phyloP scores from a whole-genome alignment of 768 basidiomycete species.

The Imleria badia region DNA sequence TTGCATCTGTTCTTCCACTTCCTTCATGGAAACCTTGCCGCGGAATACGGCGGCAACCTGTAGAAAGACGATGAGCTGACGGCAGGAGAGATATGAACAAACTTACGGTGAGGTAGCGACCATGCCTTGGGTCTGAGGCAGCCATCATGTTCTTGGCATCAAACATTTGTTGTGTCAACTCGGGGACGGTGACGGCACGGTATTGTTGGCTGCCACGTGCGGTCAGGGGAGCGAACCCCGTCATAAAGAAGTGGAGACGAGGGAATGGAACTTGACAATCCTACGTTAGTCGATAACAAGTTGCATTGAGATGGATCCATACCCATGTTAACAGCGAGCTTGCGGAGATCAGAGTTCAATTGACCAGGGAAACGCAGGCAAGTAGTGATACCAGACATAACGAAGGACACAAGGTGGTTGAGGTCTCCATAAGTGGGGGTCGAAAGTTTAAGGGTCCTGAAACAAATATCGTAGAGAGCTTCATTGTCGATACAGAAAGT shows the following conservation, averaged over 20 bases:
- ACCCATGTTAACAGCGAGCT: slow-evolving; percentile 99
- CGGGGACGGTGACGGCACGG: slow-evolving; percentile 95
- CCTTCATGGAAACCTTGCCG: slow-evolving; percentile 99
- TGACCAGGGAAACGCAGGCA: slow-evolving; percentile 99
- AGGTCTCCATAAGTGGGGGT: slow-evolving; percentile 97
- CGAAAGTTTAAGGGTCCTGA: slow-evolving; percentile 94
- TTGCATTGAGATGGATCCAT: slow-evolving; percentile 24
- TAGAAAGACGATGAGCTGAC: background rate
- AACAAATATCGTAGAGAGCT: slow-evolving; percentile 98
- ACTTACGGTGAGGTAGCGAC: slow-evolving; percentile 92
- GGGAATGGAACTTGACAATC: slow-evolving; percentile 81
- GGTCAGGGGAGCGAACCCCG: slow-evolving; percentile 92
- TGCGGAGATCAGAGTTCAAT: slow-evolving; percentile 97
- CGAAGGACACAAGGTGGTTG: slow-evolving; percentile 95
- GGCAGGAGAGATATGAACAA: background rate
- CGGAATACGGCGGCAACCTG: slow-evolving; percentile 96
- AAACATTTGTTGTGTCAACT: slow-evolving; percentile 99
- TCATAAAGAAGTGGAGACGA: slow-evolving; percentile 99
- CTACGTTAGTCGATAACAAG: slow-evolving; percentile 1
- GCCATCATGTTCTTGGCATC: slow-evolving; percentile 99
- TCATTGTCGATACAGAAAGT: slow-evolving; percentile 99
- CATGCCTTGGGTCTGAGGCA: slow-evolving; percentile 94
- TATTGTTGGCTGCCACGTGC: slow-evolving; percentile 93
- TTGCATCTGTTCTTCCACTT: slow-evolving; percentile 99
- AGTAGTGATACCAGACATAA: slow-evolving; percentile 99